A percentile compares a stretch with the other conserved stretches of the same genome.
phyloP scores from a whole-genome alignment of 345 rosid genomes.

The Linum tenue region DNA sequence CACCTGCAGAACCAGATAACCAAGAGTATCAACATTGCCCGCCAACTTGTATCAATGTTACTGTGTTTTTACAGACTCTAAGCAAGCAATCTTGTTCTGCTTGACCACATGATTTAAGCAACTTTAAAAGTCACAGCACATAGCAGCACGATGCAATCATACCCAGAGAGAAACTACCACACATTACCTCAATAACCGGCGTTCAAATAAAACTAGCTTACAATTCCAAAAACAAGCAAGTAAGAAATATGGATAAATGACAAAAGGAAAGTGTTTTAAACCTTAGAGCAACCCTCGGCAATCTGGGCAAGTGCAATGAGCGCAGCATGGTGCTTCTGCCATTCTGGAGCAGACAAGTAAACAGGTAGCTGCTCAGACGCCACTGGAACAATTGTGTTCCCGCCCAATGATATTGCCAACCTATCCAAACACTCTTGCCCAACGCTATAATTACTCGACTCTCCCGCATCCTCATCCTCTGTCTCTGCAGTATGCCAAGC shows the following conservation, averaged over 20 bases:
- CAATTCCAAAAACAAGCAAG: background rate
- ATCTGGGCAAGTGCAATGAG: slow-evolving; percentile 95
- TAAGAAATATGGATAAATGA: background rate
- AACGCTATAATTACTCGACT: slow-evolving; percentile 80
- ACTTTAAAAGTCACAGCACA: background rate
- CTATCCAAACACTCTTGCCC: slow-evolving; percentile 99
- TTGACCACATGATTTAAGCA: background rate
- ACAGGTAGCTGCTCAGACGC: slow-evolving; percentile 91
- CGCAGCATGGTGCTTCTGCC: slow-evolving; percentile 99
- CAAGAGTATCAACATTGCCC: slow-evolving; percentile 1
- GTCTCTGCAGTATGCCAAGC: slow-evolving; percentile 87
- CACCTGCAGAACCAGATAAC: slow-evolving; percentile 38
- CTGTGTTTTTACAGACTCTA: no score
- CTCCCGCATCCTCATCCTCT: slow-evolving; percentile 95
- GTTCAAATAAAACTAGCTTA: background rate
- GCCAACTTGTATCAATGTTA: no score
- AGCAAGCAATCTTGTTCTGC: no score
- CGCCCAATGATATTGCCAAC: slow-evolving; percentile 86
- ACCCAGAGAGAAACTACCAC: no score
- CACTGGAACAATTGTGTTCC: slow-evolving; percentile 93
- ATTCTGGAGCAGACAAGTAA: slow-evolving; percentile 82
- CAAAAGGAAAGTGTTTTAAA: slow-evolving; percentile 11
- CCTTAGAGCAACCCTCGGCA: slow-evolving; percentile 99
- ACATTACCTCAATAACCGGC: background rate
- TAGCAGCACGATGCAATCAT: no score